These are phyloP conservation scores for Candida frijolesensis DNA, from an alignment of 1,139 yeast genomes.

Conservation along the genomic window DNA sequence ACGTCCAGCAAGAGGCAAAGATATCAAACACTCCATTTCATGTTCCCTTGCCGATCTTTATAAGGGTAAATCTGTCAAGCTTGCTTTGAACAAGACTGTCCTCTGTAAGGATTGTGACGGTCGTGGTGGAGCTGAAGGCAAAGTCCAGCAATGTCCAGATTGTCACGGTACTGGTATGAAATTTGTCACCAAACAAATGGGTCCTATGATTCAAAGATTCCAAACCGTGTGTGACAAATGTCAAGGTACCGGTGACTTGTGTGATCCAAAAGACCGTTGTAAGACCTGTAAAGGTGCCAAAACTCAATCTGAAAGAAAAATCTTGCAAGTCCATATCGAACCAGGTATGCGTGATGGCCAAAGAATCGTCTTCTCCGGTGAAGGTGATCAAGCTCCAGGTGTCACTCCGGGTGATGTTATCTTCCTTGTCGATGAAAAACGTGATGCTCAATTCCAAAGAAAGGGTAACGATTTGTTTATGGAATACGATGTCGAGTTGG, in stretches of 20 bases:
- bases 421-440: conserved; percentile 86
- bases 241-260: conserved; percentile 89
- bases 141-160: conserved; percentile 81
- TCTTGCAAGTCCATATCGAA: conserved; percentile 90
- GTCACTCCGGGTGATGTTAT: conserved; percentile 96
- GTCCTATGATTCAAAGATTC: conserved; percentile 98
- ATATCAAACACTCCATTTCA: conserved; percentile 83
- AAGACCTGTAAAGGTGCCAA: conserved; percentile 86
- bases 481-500: conserved; percentile 85
- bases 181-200: conserved; percentile 97
- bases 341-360: conserved; percentile 98
- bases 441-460: conserved; percentile 80
- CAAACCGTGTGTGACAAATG: conserved; percentile 94
- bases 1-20: conserved; percentile 89
- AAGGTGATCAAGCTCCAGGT: conserved; percentile 97
- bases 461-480: conserved; percentile 86
- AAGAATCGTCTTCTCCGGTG: conserved; percentile 87
- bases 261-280: conserved; percentile 90
- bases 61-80: conserved; percentile 92
- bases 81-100: conserved; percentile 90
- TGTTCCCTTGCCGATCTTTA: conserved; percentile 91
- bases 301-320: conserved; percentile 84
- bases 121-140: conserved; percentile 92
- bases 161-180: conserved; percentile 93
- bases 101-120: conserved; percentile 90